Evolutionary conservation across 305 asterid species (phyloP).

Genomic region (Fraxinus floribunda): DNA sequence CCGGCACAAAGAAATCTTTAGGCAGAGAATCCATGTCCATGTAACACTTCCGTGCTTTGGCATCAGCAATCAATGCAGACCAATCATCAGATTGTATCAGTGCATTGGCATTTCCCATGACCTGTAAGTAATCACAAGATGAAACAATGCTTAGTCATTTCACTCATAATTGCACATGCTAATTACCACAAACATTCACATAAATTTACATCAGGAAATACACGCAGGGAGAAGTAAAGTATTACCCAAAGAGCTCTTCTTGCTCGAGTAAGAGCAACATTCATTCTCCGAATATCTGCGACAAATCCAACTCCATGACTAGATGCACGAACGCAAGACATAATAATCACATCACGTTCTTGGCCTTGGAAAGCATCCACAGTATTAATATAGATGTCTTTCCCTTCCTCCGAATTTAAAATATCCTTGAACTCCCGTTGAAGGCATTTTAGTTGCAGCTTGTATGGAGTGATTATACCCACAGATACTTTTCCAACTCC

Average conservation of each 20-base stretch:
- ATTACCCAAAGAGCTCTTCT: slow-evolving; percentile 95
- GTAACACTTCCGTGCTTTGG: slow-evolving; percentile 78
- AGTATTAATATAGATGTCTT: slow-evolving; percentile 89
- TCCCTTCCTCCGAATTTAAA: slow-evolving; percentile 88
- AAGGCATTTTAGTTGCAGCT: slow-evolving; percentile 93
- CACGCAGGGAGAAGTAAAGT: too few species aligned
- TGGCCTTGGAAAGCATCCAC: slow-evolving; percentile 99
- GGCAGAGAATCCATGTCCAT: slow-evolving; percentile 93
- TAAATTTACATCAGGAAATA: too few species aligned
- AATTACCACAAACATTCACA: too few species aligned
- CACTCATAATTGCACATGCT: neutral
- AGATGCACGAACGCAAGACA: slow-evolving; percentile 99
- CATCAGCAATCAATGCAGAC: slow-evolving; percentile 84
- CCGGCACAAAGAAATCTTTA: slow-evolving; percentile 66
- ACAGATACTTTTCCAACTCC: slow-evolving; percentile 82
- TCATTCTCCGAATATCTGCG: slow-evolving; percentile 96
- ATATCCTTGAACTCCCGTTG: slow-evolving; percentile 90
- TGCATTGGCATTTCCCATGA: slow-evolving; percentile 93
- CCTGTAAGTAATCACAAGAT: slow-evolving; percentile 44
- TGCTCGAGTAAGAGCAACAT: slow-evolving; percentile 97
- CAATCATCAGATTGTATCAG: slow-evolving; percentile 89
- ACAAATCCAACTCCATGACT: slow-evolving; percentile 95
- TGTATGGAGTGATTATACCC: slow-evolving; percentile 97
- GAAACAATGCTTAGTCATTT: slow-evolving; percentile 7
- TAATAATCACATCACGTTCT: slow-evolving; percentile 96